phyloP scores from a whole-genome alignment of 2,329 filamentous ascomycete species.

The Chrysosphaeria jannelii region DNA sequence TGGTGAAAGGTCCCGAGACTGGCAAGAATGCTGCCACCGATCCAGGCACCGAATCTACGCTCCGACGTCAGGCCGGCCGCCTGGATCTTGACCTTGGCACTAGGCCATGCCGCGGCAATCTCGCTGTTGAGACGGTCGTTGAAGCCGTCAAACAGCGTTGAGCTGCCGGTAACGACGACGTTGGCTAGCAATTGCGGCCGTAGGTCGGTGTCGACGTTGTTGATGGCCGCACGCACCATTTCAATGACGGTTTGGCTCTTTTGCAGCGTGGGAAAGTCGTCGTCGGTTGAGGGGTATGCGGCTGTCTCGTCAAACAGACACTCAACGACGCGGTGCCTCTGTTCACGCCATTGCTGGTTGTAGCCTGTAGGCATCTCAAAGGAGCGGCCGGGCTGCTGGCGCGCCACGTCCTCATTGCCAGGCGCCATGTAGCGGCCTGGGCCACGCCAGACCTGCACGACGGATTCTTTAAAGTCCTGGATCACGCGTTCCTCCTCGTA shows the following conservation, averaged over 20 bases:
- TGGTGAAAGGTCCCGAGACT: constrained; percentile 95
- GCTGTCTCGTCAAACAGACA: constrained; percentile 72
- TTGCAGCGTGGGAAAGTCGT: constrained; percentile 11
- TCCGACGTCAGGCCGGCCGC: constrained; percentile 67
- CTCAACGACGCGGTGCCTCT: constrained; percentile 65
- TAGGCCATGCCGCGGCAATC: constrained; percentile 52
- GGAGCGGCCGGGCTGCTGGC: constrained; percentile 44
- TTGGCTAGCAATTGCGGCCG: constrained; percentile 60
- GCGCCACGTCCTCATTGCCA: constrained; percentile 50
- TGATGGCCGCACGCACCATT: constrained; percentile 48
- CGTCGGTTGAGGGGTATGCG: constrained; percentile 19
- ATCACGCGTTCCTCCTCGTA: constrained; percentile 82
- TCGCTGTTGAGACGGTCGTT: constrained; percentile 73
- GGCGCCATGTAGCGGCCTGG: constrained; percentile 30
- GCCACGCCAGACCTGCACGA: constrained; percentile 77
- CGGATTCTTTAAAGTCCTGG: constrained; percentile 91
- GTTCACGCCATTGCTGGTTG: constrained; percentile 79
- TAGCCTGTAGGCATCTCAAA: constrained; percentile 95
- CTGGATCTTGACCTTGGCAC: constrained; percentile 62
- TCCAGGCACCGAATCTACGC: constrained; percentile 73
- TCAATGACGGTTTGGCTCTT: constrained; percentile 58
- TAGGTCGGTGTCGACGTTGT: constrained; percentile 65
- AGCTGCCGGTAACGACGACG: constrained; percentile 75
- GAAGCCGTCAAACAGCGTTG: constrained; percentile 67
- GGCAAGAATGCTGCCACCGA: constrained; percentile 82